Evolutionary conservation across 768 basidiomycete species (phyloP).

Genomic region (Rhizopogon vesiculosus): DNA sequence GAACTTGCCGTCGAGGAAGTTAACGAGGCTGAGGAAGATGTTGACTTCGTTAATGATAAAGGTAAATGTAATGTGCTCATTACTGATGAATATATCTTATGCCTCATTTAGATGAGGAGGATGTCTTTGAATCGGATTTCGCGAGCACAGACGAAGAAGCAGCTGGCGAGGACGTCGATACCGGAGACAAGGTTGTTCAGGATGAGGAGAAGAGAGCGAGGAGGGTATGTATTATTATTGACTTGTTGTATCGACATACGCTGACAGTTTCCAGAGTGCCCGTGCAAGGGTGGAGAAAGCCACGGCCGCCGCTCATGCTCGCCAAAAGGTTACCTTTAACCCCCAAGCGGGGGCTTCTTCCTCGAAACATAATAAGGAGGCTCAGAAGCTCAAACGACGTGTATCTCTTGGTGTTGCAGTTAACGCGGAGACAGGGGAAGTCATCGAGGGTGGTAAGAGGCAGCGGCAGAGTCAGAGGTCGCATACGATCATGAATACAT

Average conservation of each 20-base stretch:
- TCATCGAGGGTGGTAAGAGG: slow-evolving; percentile 32
- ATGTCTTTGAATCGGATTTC: slow-evolving; percentile 80
- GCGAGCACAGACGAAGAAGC: slow-evolving; percentile 75
- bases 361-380: slow-evolving; percentile 16
- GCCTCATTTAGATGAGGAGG: slow-evolving; percentile 62
- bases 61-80: slow-evolving; percentile 31
- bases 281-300: slow-evolving; percentile 56
- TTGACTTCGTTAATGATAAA: slow-evolving; percentile 63
- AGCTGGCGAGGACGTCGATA: slow-evolving; percentile 47
- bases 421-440: slow-evolving; percentile 59
- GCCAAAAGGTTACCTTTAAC: slow-evolving; percentile 65
- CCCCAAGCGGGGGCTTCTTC: slow-evolving; percentile 37
- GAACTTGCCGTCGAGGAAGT: slow-evolving; percentile 40
- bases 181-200: slow-evolving; percentile 49
- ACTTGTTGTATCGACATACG: neutral
- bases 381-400: slow-evolving; percentile 34
- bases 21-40: slow-evolving; percentile 67
- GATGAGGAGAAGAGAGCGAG: slow-evolving; percentile 56
- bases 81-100: neutral
- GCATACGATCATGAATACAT: slow-evolving; percentile 69
- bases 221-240: slow-evolving; percentile 10
- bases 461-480: slow-evolving; percentile 59
- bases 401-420: slow-evolving; percentile 52
- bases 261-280: slow-evolving; percentile 37
- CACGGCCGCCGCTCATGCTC: slow-evolving; percentile 62